Percentiles rank a stretch among this genome's conserved stretches.
phyloP scores from a whole-genome alignment of 2,329 filamentous ascomycete species.

The Cladosporium austrohemisphaericum region DNA sequence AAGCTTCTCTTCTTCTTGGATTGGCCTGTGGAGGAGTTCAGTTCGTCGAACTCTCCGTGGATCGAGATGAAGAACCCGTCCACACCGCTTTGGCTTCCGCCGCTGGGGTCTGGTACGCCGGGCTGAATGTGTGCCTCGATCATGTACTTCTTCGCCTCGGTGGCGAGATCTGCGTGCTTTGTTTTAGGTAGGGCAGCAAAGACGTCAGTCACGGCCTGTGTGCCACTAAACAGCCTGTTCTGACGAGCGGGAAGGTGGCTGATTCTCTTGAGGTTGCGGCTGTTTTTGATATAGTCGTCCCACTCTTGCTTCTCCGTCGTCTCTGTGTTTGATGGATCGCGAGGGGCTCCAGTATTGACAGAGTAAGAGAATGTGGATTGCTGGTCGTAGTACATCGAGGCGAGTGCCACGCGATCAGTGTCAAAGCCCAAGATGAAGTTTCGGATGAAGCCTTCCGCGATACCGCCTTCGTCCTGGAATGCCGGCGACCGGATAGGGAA shows the following conservation, averaged over 20 bases:
- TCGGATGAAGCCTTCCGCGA: slow-evolving; percentile 71
- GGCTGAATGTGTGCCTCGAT: slow-evolving; percentile 76
- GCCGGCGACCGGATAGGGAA: slow-evolving; percentile 62
- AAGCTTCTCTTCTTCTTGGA: slow-evolving; percentile 66
- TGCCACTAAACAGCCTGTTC: slow-evolving; percentile 63
- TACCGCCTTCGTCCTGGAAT: slow-evolving; percentile 69
- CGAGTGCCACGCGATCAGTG: slow-evolving; percentile 61
- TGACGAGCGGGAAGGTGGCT: slow-evolving; percentile 58
- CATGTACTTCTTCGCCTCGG: slow-evolving; percentile 68
- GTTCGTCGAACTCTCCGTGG: slow-evolving; percentile 82
- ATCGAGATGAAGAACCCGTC: slow-evolving; percentile 73
- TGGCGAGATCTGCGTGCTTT: slow-evolving; percentile 66
- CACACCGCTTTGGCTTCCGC: slow-evolving; percentile 61
- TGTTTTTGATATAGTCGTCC: slow-evolving; percentile 71
- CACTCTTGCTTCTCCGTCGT: slow-evolving; percentile 54
- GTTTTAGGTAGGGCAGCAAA: slow-evolving; percentile 71
- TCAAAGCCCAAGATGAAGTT: slow-evolving; percentile 74
- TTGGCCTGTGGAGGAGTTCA: slow-evolving; percentile 54
- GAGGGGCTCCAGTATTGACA: slow-evolving; percentile 61
- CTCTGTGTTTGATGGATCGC: slow-evolving; percentile 38
- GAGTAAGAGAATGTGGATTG: slow-evolving; percentile 71
- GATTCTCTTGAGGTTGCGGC: slow-evolving; percentile 72
- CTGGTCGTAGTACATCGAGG: slow-evolving; percentile 69
- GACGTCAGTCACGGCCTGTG: slow-evolving; percentile 60
- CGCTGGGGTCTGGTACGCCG: slow-evolving; percentile 66